These are phyloP conservation scores for Venturia effusa DNA, from an alignment of 2,329 filamentous ascomycete species.

Conservation along the genomic window DNA sequence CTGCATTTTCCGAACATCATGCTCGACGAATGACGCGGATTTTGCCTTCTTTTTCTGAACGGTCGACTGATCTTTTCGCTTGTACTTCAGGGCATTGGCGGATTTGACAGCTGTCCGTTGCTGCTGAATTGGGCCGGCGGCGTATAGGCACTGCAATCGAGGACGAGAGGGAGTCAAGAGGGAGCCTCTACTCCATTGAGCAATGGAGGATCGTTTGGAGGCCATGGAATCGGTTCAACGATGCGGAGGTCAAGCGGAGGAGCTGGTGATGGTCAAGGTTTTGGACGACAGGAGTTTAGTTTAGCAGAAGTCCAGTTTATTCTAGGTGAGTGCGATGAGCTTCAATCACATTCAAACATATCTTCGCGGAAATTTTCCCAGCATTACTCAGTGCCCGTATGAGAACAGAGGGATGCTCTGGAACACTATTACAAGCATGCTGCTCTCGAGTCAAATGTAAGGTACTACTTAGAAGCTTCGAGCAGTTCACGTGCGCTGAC, in stretches of 20 bases:
- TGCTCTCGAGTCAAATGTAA: neutral
- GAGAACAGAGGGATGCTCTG: neutral
- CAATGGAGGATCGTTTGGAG: constrained; percentile 1
- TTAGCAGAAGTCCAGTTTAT: neutral
- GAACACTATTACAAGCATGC: no score
- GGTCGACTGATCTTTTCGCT: constrained; percentile 28
- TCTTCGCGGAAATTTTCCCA: neutral
- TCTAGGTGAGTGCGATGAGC: no score
- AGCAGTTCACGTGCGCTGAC: neutral
- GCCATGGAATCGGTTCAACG: neutral
- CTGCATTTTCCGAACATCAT: constrained; percentile 52
- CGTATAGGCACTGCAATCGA: constrained; percentile 4
- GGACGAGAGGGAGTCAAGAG: constrained; percentile 1
- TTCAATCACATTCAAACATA: no score
- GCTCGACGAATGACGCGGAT: constrained; percentile 53
- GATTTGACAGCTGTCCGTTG: constrained; percentile 29
- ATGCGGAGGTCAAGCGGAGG: constrained; percentile 8
- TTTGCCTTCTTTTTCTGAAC: constrained; percentile 50
- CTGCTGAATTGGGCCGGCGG: constrained; percentile 21
- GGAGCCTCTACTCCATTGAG: constrained; percentile 7
- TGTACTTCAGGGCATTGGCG: constrained; percentile 28
- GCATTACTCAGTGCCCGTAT: neutral
- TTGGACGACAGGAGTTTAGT: neutral
- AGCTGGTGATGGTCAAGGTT: neutral
- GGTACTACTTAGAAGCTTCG: neutral